Conservation (phyloP, 305 asterid genomes). For the Solanum hybrid region DNA sequence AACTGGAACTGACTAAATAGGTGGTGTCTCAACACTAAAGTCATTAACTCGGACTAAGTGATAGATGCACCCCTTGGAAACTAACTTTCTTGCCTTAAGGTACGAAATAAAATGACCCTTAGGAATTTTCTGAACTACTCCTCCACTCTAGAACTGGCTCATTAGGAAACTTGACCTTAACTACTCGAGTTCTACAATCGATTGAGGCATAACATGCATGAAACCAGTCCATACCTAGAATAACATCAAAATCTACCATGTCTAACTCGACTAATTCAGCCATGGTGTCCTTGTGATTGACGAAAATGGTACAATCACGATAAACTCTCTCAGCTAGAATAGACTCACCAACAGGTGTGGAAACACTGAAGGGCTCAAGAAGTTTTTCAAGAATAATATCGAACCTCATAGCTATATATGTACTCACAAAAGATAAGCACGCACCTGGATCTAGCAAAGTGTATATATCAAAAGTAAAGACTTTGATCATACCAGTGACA, state of each 20-base stretch:
- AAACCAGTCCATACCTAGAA: neutral
- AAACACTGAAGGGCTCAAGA: neutral
- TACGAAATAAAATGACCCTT: neutral
- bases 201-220: neutral
- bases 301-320: neutral
- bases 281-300: neutral
- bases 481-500: neutral
- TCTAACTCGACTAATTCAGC: neutral
- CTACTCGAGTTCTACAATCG: neutral
- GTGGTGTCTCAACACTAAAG: neutral
- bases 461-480: neutral
- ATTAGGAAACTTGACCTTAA: neutral
- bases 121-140: neutral
- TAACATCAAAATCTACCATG: neutral
- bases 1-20: neutral
- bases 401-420: neutral
- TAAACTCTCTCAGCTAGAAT: neutral
- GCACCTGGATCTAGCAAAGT: neutral
- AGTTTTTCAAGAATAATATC: neutral
- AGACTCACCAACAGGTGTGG: neutral
- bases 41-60: neutral
- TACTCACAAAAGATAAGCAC: neutral
- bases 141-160: neutral
- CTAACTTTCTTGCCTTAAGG: neutral
- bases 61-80: neutral